Evolutionary conservation across 768 basidiomycete genomes (phyloP).

Genomic region (Trametes cingulata): DNA sequence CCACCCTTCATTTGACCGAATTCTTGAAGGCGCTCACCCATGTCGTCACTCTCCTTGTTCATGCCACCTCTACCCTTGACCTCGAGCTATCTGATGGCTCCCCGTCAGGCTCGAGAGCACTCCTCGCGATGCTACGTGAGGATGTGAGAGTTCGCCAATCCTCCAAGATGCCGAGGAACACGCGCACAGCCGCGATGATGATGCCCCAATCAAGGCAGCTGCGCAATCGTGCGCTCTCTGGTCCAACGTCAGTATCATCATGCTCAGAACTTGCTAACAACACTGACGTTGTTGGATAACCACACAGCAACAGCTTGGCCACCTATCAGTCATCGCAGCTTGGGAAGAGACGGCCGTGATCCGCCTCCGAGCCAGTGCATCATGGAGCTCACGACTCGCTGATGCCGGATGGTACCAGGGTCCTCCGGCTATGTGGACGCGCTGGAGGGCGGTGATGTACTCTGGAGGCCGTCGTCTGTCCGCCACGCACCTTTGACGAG

Average conservation of each 20-base stretch:
- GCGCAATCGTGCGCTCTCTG: background rate
- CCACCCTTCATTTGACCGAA: background rate
- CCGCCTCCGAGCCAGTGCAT: constrained; percentile 11
- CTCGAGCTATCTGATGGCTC: too few relatives aligned
- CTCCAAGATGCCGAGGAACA: background rate
- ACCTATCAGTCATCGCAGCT: constrained; percentile 2
- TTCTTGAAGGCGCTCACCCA: too few relatives aligned
- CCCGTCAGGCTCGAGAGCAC: too few relatives aligned
- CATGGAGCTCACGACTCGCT: background rate
- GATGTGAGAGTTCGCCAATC: background rate
- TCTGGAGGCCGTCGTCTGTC: background rate
- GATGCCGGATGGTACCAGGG: background rate
- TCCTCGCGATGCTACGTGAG: too few relatives aligned
- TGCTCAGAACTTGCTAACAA: background rate
- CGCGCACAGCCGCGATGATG: constrained; percentile 8
- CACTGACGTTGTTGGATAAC: background rate
- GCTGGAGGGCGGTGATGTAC: background rate
- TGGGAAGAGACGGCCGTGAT: constrained; percentile 15
- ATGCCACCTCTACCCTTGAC: too few relatives aligned
- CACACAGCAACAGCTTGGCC: background rate
- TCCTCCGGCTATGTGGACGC: background rate
- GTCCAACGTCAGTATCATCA: background rate
- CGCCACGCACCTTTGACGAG: constrained; percentile 18
- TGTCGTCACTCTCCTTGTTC: too few relatives aligned
- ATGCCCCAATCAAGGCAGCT: background rate